Conservation (phyloP, 2,329 filamentous ascomycete genomes). For the Colletotrichum tabaci region DNA sequence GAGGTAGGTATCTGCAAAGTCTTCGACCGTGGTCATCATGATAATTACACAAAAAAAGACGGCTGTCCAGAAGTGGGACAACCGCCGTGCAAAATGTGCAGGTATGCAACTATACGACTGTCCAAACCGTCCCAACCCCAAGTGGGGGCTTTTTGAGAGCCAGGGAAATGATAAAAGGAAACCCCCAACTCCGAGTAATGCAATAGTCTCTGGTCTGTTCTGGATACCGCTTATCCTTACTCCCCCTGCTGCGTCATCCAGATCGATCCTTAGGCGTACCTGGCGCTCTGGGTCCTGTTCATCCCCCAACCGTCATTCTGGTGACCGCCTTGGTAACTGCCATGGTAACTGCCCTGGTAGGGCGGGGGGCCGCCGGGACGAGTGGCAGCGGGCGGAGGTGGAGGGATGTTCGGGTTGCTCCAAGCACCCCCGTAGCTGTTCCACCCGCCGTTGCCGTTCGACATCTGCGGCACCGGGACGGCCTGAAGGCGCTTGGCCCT, state of each 20-base stretch:
- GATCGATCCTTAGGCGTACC: conserved; percentile 44
- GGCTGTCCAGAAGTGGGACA: not conserved
- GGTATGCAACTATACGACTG: conserved; percentile 12
- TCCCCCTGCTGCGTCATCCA: not conserved
- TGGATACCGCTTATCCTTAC: not conserved
- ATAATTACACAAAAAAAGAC: conserved; percentile 30
- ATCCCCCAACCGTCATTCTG: conserved; percentile 33
- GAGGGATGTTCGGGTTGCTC: conserved; percentile 31
- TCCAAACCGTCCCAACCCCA: conserved; percentile 8
- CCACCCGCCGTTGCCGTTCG: conserved; percentile 32
- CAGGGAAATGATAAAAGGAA: conserved; percentile 9
- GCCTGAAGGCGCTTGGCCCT: conserved; percentile 47
- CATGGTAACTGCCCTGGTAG: conserved; percentile 16
- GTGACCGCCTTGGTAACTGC: conserved; percentile 4
- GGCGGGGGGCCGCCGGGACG: conserved; percentile 30
- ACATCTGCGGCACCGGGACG: conserved; percentile 36
- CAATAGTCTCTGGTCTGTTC: conserved; percentile 37
- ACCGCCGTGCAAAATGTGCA: conserved; percentile 6
- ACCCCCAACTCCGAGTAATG: conserved; percentile 41
- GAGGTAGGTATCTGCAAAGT: conserved; percentile 26
- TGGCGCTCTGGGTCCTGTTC: conserved; percentile 42
- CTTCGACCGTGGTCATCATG: conserved; percentile 28
- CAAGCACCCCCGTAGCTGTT: conserved; percentile 43
- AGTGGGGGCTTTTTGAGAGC: conserved; percentile 10
- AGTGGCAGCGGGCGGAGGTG: conserved; percentile 31